These are phyloP conservation scores for Casuarina cunninghamiana DNA, from an alignment of 306 rosid genomes.

Conservation along the genomic window DNA sequence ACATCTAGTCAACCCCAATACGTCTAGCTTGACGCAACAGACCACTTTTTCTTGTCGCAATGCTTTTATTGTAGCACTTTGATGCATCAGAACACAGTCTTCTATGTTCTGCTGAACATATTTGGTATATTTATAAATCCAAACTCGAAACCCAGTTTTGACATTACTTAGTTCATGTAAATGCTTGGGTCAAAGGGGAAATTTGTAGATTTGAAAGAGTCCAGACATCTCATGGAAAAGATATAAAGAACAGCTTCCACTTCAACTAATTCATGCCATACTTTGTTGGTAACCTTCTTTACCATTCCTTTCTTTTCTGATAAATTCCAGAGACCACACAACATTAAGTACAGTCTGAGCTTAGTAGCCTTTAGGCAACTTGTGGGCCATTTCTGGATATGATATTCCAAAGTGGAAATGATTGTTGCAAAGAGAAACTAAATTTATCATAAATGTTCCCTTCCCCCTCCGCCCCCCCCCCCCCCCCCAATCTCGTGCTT, in stretches of 20 bases:
- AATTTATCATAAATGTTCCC: neutral
- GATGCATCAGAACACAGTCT: too few relatives aligned
- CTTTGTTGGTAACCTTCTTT: neutral
- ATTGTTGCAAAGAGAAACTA: constrained; percentile 44
- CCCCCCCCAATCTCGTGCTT: constrained; percentile 23
- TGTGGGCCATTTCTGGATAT: constrained; percentile 13
- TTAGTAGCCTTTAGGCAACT: constrained; percentile 28
- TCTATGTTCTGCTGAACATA: too few relatives aligned
- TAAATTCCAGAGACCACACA: constrained; percentile 35
- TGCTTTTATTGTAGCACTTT: too few relatives aligned
- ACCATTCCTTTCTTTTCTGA: neutral
- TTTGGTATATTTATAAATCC: neutral
- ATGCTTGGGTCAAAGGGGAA: neutral
- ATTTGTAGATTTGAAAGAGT: constrained; percentile 28
- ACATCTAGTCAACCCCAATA: neutral
- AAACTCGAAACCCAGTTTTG: neutral
- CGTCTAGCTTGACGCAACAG: constrained; percentile 14
- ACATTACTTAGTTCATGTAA: too few relatives aligned
- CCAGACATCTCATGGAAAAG: constrained; percentile 36
- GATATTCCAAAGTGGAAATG: constrained; percentile 42
- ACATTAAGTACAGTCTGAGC: constrained; percentile 27
- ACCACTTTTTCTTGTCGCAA: constrained; percentile 17
- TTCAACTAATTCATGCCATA: constrained; percentile 11
- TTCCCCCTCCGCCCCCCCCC: too few relatives aligned
- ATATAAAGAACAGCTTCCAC: constrained; percentile 29